Conservation (phyloP, 73 alveolate genomes). For the Symbiodinium pilosum region DNA sequence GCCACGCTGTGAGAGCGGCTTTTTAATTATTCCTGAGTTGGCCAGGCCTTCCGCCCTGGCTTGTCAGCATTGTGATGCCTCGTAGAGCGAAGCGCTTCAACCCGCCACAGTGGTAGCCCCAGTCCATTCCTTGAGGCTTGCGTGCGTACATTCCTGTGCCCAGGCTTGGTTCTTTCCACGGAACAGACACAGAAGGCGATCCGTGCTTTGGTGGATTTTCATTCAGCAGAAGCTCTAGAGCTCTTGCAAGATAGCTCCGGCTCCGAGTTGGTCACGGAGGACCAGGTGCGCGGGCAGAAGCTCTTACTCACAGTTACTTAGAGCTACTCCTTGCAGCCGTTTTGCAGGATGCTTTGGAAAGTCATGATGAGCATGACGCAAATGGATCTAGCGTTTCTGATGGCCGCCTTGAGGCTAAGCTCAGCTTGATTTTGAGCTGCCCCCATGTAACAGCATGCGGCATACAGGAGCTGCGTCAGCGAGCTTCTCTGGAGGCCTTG, state of each 20-base stretch:
- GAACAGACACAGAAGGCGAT: neutral
- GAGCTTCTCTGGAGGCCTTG: conserved; percentile 14
- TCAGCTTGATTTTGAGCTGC: too few species aligned
- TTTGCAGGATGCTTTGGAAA: too few species aligned
- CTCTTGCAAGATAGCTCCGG: neutral
- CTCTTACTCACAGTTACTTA: too few species aligned
- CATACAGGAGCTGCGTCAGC: neutral
- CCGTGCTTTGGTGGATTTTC: neutral
- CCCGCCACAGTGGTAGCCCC: conserved; percentile 20
- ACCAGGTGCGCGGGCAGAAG: too few species aligned
- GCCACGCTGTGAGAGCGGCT: too few species aligned
- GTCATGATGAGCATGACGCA: too few species aligned
- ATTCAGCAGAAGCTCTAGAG: neutral
- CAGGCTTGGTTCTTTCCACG: neutral
- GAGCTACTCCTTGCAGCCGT: too few species aligned
- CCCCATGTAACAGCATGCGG: too few species aligned
- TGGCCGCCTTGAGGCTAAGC: too few species aligned
- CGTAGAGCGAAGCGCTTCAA: conserved; percentile 17
- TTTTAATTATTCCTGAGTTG: neutral
- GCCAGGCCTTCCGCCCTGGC: conserved; percentile 38
- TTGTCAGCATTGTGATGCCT: conserved; percentile 25
- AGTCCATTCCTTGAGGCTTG: too few species aligned
- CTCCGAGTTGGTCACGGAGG: conserved; percentile 3
- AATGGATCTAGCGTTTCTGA: too few species aligned
- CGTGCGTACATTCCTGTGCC: neutral